Evolutionary conservation across 1,284 basidiomycete genomes (phyloP), one percentile per base, ranked within the genome.

Genomic region (Fistulinella cinereoalba): DNA sequence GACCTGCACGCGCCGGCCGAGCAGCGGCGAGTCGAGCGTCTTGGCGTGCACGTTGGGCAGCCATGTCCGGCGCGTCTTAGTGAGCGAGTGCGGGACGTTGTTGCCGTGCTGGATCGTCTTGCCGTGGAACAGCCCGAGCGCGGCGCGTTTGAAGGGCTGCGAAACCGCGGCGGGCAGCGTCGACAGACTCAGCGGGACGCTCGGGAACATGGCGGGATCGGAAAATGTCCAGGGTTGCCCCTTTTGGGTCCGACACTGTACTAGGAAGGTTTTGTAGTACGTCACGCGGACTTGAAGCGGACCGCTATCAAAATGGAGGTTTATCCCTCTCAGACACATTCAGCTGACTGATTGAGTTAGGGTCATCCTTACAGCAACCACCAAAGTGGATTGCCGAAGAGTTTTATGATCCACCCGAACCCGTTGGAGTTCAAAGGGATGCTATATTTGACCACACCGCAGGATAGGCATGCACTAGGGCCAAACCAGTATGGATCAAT

Each of bases 31-130:
- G 53, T 71, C 77, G 38, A 92, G 57, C 3, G 80, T 77, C 64
- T 91, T 90, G 48, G 71, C 71, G 55, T 92, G 88, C 16, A 91
- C 75, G 68, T 97, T 97, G 21, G 93, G 90, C 22, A 90, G 72
- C 93, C 93, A 97, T 37, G 82, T 80, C 37, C 93, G 74, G 41
- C 89, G 84, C n/a, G 94, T 95, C 72, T 95, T 95, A 66, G 87
- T 80, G 64, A 89, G 84, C 19, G 92, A 96, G 68, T 91, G 88
- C 0, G 93, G 92, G 43, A 95, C 89, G 62, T 87, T 94, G 76
- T 96, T 94, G 31, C 93, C 93, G 55, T 82, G 85, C 56, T 81
- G 85, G 53, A 85, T 88, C 42, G 72, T 80, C 62, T 85, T 85
- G 15, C 88, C 88, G 48, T 91, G 88, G 64, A 88, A 92, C 1